Conservation (phyloP, 2,329 filamentous ascomycete species). For the Arthrobotrys sinensis region DNA sequence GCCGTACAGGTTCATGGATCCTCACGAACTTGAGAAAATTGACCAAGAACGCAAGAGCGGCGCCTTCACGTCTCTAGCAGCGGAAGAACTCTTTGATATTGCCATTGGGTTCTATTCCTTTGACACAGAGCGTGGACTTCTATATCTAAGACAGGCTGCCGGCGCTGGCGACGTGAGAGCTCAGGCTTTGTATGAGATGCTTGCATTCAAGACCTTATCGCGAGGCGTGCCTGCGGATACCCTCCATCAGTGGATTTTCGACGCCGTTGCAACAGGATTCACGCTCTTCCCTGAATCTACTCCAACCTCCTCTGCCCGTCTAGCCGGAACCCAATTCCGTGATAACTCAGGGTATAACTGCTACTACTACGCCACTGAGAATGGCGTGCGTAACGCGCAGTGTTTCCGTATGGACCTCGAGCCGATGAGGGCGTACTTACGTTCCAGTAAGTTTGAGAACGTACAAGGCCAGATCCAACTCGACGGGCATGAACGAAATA, state of each 20-base stretch:
- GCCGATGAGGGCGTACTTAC: slow-evolving; percentile 27
- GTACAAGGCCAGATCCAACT: slow-evolving; percentile 28
- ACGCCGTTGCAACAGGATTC: slow-evolving; percentile 51
- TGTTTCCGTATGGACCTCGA: slow-evolving; percentile 43
- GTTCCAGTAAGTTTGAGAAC: slow-evolving; percentile 11
- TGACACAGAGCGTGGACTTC: slow-evolving; percentile 35
- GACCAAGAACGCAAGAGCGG: slow-evolving; percentile 51
- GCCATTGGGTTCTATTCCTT: slow-evolving; percentile 55
- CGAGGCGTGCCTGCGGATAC: slow-evolving; percentile 37
- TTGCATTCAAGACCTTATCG: background rate
- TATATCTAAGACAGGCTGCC: slow-evolving; percentile 52
- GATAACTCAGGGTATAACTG: slow-evolving; percentile 51
- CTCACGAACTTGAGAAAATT: slow-evolving; percentile 43
- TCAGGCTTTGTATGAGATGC: slow-evolving; percentile 43
- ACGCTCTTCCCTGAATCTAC: slow-evolving; percentile 3
- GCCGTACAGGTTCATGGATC: slow-evolving; percentile 38
- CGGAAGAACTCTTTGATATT: slow-evolving; percentile 49
- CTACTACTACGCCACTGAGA: slow-evolving; percentile 24
- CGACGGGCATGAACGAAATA: slow-evolving; percentile 45
- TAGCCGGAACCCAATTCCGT: slow-evolving; percentile 49
- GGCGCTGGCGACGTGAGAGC: slow-evolving; percentile 46
- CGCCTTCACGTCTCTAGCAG: slow-evolving; percentile 35
- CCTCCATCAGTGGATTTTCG: slow-evolving; percentile 49
- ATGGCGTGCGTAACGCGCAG: slow-evolving; percentile 28
- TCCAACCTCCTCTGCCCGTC: background rate